Conservation (phyloP, 805 yeast species). For the Torulaspora maleeae region DNA sequence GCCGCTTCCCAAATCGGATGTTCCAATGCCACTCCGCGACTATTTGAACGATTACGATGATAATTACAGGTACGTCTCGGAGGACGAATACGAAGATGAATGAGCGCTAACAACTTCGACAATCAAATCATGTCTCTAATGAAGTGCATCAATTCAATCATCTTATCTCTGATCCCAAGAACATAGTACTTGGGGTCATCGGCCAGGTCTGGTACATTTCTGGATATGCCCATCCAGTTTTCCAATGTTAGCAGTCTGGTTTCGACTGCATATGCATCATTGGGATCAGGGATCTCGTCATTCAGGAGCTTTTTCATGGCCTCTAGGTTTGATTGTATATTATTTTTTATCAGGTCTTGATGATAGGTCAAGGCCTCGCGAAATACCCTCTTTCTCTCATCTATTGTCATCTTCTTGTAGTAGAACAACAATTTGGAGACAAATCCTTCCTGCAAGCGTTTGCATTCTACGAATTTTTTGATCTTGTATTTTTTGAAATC, state of each 20-base stretch:
- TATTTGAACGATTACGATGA: constrained; percentile 21
- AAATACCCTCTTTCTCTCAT: constrained; percentile 20
- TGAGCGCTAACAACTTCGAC: background rate
- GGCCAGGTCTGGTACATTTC: constrained; percentile 2
- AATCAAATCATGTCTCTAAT: constrained; percentile 4
- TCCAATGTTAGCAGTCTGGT: constrained; percentile 25
- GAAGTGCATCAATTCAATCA: constrained; percentile 11
- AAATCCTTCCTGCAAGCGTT: constrained; percentile 24
- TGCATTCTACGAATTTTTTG: constrained; percentile 20
- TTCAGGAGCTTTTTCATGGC: constrained; percentile 7
- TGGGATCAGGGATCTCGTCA: background rate
- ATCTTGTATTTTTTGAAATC: constrained; percentile 25
- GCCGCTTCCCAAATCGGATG: constrained; percentile 19
- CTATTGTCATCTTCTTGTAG: constrained; percentile 23
- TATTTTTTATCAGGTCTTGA: constrained; percentile 1
- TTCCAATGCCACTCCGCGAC: constrained; percentile 13
- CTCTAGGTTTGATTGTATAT: constrained; percentile 4
- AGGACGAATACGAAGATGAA: constrained; percentile 11
- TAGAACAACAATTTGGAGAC: constrained; percentile 27
- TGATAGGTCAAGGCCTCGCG: constrained; percentile 9
- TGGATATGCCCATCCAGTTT: constrained; percentile 16
- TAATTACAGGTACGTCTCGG: constrained; percentile 13
- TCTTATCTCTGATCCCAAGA: constrained; percentile 28
- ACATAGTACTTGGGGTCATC: constrained; percentile 24
- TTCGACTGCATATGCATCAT: constrained; percentile 22